Evolutionary conservation across 2,329 filamentous ascomycete species (phyloP).

Genomic region (Aspergillus novofumigatus): DNA sequence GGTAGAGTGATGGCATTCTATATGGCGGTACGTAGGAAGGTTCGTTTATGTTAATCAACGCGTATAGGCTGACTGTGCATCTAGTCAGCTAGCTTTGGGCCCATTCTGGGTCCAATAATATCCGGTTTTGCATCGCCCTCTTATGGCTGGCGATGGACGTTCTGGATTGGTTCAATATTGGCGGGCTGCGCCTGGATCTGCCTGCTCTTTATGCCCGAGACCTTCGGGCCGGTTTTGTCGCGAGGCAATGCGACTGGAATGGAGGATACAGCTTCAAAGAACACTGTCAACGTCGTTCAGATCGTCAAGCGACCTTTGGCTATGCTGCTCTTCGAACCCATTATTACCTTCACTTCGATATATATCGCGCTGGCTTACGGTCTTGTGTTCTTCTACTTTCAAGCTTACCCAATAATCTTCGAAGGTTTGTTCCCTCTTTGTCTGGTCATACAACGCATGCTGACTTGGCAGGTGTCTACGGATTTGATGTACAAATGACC

Average conservation of each 20-base stretch:
- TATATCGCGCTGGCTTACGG: constrained; percentile 69
- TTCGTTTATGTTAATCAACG: neutral
- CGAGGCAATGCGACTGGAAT: constrained; percentile 16
- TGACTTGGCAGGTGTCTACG: constrained; percentile 49
- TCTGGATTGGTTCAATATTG: constrained; percentile 62
- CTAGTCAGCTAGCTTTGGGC: constrained; percentile 37
- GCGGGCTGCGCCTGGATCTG: constrained; percentile 56
- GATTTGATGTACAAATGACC: constrained; percentile 59
- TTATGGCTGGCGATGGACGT: constrained; percentile 46
- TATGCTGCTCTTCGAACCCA: constrained; percentile 69
- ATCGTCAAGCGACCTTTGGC: constrained; percentile 67
- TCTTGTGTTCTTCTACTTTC: constrained; percentile 70
- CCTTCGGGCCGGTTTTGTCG: neutral
- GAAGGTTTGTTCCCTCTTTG: constrained; percentile 25
- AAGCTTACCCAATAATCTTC: constrained; percentile 71
- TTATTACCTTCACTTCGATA: constrained; percentile 65
- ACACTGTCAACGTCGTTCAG: constrained; percentile 52
- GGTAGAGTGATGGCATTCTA: constrained; percentile 40
- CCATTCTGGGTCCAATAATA: constrained; percentile 41
- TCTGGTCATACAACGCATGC: neutral
- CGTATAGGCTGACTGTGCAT: neutral
- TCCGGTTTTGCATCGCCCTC: constrained; percentile 38
- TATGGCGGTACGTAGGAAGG: constrained; percentile 30
- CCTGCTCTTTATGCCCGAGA: constrained; percentile 55
- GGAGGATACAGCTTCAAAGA: constrained; percentile 20